Percentiles rank a stretch among this genome's conserved stretches.
Evolutionary conservation across 2,329 filamentous ascomycete genomes (phyloP).

Genomic region (Malbranchea cinnamomea): DNA sequence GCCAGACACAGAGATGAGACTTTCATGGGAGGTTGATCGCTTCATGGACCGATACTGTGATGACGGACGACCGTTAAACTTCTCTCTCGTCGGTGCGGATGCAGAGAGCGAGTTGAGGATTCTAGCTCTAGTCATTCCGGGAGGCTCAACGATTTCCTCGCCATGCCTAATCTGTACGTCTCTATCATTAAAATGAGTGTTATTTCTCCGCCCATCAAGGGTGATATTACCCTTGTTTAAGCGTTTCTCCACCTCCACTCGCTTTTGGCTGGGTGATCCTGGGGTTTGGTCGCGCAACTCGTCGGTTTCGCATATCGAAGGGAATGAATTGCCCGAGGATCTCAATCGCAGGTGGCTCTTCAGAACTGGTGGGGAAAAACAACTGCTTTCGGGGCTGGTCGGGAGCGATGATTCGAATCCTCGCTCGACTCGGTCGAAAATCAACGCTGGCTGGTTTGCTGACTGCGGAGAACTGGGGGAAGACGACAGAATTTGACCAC

Average conservation of each 20-base stretch:
- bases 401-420: constrained; percentile 56
- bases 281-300: constrained; percentile 2
- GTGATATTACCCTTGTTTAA: too few species aligned
- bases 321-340: constrained; percentile 40
- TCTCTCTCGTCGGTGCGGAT: background rate
- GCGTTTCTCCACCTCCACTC: background rate
- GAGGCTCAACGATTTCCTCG: too few species aligned
- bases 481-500: constrained; percentile 49
- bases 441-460: constrained; percentile 51
- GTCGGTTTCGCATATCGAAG: constrained; percentile 14
- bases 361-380: constrained; percentile 48
- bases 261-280: background rate
- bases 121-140: too few species aligned
- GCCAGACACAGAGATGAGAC: constrained; percentile 70
- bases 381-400: constrained; percentile 65
- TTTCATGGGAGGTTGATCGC: constrained; percentile 66
- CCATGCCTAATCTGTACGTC: too few species aligned
- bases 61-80: constrained; percentile 8
- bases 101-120: too few species aligned
- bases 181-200: too few species aligned
- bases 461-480: constrained; percentile 70
- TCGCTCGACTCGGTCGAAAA: constrained; percentile 61
- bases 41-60: constrained; percentile 36
- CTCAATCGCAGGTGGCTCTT: constrained; percentile 45
- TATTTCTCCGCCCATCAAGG: too few species aligned